A percentile compares a stretch with the other conserved stretches of the same genome.
Evolutionary conservation across 1,284 basidiomycete genomes (phyloP).

Genomic region (Moniliella sp.): DNA sequence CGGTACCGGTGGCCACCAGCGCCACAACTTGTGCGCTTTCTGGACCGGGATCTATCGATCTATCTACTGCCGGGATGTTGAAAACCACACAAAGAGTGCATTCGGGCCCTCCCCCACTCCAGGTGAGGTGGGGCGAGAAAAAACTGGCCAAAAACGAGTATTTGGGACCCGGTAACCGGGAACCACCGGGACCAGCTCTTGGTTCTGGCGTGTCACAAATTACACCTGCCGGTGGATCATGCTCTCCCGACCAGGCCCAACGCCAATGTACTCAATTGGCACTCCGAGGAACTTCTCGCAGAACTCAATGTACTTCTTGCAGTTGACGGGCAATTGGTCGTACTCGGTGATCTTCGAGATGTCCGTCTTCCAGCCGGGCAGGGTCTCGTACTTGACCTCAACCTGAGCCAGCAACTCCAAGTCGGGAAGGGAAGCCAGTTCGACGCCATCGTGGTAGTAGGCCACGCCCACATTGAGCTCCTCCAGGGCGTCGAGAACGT

Average conservation of each 20-base stretch:
- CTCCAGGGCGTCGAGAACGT: conserved; percentile 61
- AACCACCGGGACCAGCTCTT: too few relatives aligned
- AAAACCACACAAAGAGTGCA: too few relatives aligned
- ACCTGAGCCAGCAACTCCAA: conserved; percentile 60
- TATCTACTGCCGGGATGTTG: too few relatives aligned
- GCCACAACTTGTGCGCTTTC: too few relatives aligned
- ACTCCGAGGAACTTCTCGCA: conserved; percentile 63
- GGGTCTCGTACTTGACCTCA: conserved; percentile 65
- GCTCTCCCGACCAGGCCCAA: conserved; percentile 58
- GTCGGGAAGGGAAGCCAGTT: conserved; percentile 45
- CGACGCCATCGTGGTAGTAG: too few relatives aligned
- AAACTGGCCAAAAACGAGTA: too few relatives aligned
- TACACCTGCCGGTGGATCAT: conserved; percentile 53
- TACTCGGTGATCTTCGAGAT: conserved; percentile 51
- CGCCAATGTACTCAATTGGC: conserved; percentile 71
- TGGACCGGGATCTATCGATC: too few relatives aligned
- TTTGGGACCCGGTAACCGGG: too few relatives aligned
- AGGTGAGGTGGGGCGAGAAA: too few relatives aligned
- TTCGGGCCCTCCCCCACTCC: too few relatives aligned
- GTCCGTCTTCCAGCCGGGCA: conserved; percentile 74
- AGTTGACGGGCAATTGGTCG: conserved; percentile 62
- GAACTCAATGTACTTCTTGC: conserved; percentile 66
- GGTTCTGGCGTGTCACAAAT: too few relatives aligned
- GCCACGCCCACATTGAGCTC: conserved; percentile 73
- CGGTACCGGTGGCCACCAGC: too few relatives aligned